These are phyloP conservation scores for Elongisporangium prolatum DNA, from an alignment of 352 stramenopile species.

Conservation along the genomic window DNA sequence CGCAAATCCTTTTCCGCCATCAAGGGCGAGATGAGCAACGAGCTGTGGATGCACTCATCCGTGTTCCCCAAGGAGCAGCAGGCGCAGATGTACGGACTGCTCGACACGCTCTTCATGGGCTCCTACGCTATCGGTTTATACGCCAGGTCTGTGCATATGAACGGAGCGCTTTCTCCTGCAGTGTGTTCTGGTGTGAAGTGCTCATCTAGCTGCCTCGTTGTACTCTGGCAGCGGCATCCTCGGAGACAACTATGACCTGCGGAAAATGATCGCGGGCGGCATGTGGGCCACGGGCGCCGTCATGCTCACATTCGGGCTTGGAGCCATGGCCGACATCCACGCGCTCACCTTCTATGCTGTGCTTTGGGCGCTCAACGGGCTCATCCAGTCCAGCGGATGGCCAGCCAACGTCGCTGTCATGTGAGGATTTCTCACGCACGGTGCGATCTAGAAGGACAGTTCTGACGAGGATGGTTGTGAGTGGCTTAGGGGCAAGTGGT, in stretches of 20 bases:
- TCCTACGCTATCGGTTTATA: conserved; percentile 75
- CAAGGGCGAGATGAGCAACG: conserved; percentile 75
- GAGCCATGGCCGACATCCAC: conserved; percentile 52
- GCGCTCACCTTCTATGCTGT: conserved; percentile 65
- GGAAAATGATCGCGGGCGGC: conserved; percentile 58
- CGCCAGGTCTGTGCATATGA: conserved; percentile 30
- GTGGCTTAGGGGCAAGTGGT: conserved; percentile 94
- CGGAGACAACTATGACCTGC: conserved; percentile 63
- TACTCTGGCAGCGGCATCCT: conserved; percentile 42
- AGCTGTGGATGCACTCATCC: conserved; percentile 71
- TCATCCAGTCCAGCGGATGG: conserved; percentile 80
- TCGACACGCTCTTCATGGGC: conserved; percentile 80
- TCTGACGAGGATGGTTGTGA: conserved; percentile 1
- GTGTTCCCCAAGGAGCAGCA: conserved; percentile 58
- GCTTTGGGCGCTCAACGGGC: conserved; percentile 70
- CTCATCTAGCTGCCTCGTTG: background rate
- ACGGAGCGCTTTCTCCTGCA: background rate
- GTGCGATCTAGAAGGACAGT: background rate
- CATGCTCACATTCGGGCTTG: conserved; percentile 59
- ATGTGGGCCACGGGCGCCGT: conserved; percentile 66
- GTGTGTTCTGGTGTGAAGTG: background rate
- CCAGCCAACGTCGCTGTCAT: conserved; percentile 76
- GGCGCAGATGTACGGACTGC: conserved; percentile 72
- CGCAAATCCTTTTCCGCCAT: conserved; percentile 82
- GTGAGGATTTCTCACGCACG: conserved; percentile 21